Evolutionary conservation across 371 early-diverging fungal genomes (phyloP).

Genomic region (Mortierella sp.): DNA sequence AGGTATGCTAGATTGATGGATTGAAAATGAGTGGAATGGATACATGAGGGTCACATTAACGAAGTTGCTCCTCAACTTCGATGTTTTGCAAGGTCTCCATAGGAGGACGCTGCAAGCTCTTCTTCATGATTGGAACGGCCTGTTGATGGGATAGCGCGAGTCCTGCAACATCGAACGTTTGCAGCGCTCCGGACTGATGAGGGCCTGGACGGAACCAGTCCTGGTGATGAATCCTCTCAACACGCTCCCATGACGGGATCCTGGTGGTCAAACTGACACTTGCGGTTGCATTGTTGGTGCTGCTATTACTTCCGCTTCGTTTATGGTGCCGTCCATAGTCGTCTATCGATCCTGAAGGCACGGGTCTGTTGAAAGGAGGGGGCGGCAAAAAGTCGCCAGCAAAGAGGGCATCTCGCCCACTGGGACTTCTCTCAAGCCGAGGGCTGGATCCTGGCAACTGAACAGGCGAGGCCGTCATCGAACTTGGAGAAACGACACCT

Average conservation of each 20-base stretch:
- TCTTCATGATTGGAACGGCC: slow-evolving; percentile 31
- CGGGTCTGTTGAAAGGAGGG: slow-evolving; percentile 19
- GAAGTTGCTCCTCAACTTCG: slow-evolving; percentile 36
- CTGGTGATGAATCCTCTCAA: slow-evolving; percentile 50
- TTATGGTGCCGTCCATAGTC: slow-evolving; percentile 10
- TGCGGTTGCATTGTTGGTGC: slow-evolving; percentile 6
- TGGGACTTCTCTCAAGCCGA: slow-evolving; percentile 23
- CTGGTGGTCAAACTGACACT: slow-evolving; percentile 6
- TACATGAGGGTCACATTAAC: background rate
- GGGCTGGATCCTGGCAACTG: slow-evolving; percentile 3
- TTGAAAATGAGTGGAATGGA: background rate
- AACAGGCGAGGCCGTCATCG: slow-evolving; percentile 7
- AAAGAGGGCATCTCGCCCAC: slow-evolving; percentile 13
- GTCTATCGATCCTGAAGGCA: slow-evolving; percentile 3
- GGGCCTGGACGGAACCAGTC: slow-evolving; percentile 51
- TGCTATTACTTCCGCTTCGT: slow-evolving; percentile 29
- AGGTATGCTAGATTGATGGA: no score
- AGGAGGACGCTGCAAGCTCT: slow-evolving; percentile 19
- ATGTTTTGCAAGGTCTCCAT: slow-evolving; percentile 22
- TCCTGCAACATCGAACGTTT: slow-evolving; percentile 35
- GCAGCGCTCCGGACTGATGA: slow-evolving; percentile 45
- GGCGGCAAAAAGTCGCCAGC: slow-evolving; percentile 17
- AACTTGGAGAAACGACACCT: slow-evolving; percentile 19
- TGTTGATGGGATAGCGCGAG: slow-evolving; percentile 25
- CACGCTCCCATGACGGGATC: slow-evolving; percentile 41